Base-by-base conservation (phyloP, 305 asterid genomes). In the Fraxinus velutina region DNA sequence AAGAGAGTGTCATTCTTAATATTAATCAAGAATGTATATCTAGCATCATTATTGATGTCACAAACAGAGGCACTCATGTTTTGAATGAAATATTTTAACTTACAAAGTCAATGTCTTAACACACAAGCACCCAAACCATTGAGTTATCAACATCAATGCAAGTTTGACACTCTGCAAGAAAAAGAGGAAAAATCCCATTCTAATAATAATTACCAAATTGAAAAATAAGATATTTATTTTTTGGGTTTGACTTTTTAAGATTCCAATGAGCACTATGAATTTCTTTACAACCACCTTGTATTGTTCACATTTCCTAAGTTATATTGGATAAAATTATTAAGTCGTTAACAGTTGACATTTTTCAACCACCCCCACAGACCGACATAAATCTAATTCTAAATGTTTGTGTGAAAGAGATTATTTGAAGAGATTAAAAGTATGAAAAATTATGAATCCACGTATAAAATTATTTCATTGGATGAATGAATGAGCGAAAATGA, bases 251-350 rank as follows among this genome's bases (percentile, higher is more conserved):
- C 70, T 71, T 47, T 39, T n/a, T 29, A 15, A 10, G 33, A 34
- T 73, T 70, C 44, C 22, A 4, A n/a, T 15, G 39, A 47, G 2
- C 50, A 21, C 15, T 27, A 22, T 44, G 60, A 52, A 42, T 70
- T 68, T 79, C 74, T 47, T 36, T 30, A 5, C 81, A 87, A 82
- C 88, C 24, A 89, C 89, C 83, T 87, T 73, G 9, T 50, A 6
- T 70, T 84, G 22, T 72, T 76, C 70, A 77, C 73, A 47, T 73
- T 66, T 79, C 74, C 17, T 36, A 68, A 12, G 5, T 60, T 60
- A 2, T 55, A 60, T 60, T 19, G 29, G 70, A 57, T 17, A 19
- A 17, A 57, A 57, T 13, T 13, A 47, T 19, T 21, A 60, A 60
- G 5, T 60, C 5, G 13, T 29, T 12, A 68, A 29, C 4, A 29